phyloP scores from a whole-genome alignment of 345 rosid genomes.

The Brassica cretica region DNA sequence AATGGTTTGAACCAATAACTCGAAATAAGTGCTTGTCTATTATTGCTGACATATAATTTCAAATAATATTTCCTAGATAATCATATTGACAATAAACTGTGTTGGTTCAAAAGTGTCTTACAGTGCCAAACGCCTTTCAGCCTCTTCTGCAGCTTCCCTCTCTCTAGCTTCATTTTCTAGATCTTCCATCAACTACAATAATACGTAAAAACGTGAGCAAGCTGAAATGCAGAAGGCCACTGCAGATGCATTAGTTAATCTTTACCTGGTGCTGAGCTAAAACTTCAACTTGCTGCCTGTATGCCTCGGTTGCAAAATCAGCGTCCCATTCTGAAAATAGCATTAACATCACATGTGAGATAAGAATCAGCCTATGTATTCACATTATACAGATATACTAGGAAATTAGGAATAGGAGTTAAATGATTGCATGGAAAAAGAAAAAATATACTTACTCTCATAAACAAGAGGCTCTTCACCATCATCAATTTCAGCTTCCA shows the following conservation, averaged over 20 bases:
- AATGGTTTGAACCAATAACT: conserved; percentile 9
- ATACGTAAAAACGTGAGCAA: conserved; percentile 24
- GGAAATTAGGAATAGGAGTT: conserved; percentile 9
- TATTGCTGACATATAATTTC: conserved; percentile 11
- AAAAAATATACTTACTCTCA: conserved; percentile 69
- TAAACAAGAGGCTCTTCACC: conserved; percentile 96
- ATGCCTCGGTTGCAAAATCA: conserved; percentile 99
- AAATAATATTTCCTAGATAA: conserved; percentile 19
- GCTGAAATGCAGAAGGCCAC: conserved; percentile 19
- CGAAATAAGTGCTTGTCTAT: not conserved
- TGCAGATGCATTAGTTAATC: conserved; percentile 20
- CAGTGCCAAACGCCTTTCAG: conserved; percentile 48
- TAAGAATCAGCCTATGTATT: conserved; percentile 6
- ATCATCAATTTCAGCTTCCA: conserved; percentile 99
- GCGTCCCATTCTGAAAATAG: conserved; percentile 89
- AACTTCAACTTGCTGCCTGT: conserved; percentile 91
- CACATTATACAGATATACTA: conserved; percentile 11
- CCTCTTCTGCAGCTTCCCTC: conserved; percentile 70
- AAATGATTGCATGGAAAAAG: conserved; percentile 18
- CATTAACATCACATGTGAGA: conserved; percentile 27
- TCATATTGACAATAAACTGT: conserved; percentile 15
- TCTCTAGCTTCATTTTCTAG: conserved; percentile 84
- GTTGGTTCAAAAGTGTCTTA: conserved; percentile 51
- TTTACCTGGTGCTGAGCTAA: conserved; percentile 95
- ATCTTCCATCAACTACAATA: conserved; percentile 85